phyloP scores from a whole-genome alignment of 2,329 filamentous ascomycete genomes.

The Calonectria multiphialidica region DNA sequence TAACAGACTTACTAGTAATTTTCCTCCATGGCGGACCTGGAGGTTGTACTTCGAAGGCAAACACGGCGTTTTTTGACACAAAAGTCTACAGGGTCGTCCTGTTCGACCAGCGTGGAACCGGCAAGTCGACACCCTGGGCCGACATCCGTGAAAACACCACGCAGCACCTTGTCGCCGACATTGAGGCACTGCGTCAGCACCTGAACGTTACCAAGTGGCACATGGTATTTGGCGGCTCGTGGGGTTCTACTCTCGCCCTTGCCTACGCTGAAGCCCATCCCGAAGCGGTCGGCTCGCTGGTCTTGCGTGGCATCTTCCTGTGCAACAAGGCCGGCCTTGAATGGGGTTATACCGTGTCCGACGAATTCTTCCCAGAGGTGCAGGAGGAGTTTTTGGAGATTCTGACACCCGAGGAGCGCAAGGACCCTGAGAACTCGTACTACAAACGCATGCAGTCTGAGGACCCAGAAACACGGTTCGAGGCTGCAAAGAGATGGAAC shows the following conservation, averaged over 20 bases:
- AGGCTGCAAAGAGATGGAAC: constrained; percentile 1
- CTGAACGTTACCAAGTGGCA: neutral
- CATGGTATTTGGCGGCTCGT: neutral
- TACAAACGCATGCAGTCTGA: constrained; percentile 4
- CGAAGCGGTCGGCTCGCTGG: neutral
- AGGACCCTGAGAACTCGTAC: neutral
- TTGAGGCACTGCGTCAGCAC: neutral
- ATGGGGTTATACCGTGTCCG: neutral
- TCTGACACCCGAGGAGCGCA: neutral
- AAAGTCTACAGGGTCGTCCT: neutral
- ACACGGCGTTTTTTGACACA: neutral
- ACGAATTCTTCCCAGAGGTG: neutral
- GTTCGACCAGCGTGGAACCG: neutral
- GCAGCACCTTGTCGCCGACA: neutral
- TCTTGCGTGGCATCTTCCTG: neutral
- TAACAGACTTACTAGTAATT: neutral
- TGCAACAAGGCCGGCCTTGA: neutral
- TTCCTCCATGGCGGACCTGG: neutral
- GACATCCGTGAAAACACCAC: constrained; percentile 1
- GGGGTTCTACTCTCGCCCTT: neutral
- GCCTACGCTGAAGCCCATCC: neutral
- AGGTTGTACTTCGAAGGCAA: neutral
- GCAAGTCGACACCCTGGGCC: neutral
- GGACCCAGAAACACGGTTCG: neutral
- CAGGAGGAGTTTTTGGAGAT: neutral